These are phyloP conservation scores for Pholiota conissans DNA, from an alignment of 768 basidiomycete genomes.

Conservation along the genomic window DNA sequence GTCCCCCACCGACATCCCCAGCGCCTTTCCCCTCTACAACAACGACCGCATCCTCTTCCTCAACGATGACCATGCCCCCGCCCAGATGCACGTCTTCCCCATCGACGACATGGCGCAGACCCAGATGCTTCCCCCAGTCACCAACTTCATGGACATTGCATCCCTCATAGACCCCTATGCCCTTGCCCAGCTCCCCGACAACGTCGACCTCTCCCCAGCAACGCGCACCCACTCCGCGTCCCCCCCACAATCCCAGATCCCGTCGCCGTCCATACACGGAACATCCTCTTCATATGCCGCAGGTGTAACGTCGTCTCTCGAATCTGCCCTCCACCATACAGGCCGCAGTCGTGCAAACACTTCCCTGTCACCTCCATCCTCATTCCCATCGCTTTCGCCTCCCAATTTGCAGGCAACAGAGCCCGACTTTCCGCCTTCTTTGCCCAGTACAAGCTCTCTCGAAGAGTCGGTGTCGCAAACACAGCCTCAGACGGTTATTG, in stretches of 20 bases:
- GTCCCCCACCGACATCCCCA: constrained; percentile 19
- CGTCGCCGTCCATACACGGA: constrained; percentile 38
- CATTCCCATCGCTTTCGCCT: constrained; percentile 17
- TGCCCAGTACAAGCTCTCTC: constrained; percentile 15
- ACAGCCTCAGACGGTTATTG: constrained; percentile 35
- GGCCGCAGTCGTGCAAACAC: constrained; percentile 41
- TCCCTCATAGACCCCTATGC: constrained; percentile 31
- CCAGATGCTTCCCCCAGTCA: constrained; percentile 39
- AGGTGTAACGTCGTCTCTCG: constrained; percentile 43
- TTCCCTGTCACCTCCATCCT: constrained; percentile 29
- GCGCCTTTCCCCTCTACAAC: too few species aligned
- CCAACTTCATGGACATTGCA: constrained; percentile 43
- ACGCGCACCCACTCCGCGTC: constrained; percentile 33
- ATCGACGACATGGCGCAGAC: constrained; percentile 3
- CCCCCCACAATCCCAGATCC: constrained; percentile 35
- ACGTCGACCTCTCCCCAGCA: constrained; percentile 38
- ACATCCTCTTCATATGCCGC: constrained; percentile 37
- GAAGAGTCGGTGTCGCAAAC: constrained; percentile 22
- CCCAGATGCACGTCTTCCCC: neutral
- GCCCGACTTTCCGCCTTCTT: constrained; percentile 18
- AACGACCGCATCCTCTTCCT: too few species aligned
- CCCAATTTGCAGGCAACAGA: constrained; percentile 4
- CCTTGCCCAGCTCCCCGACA: constrained; percentile 31
- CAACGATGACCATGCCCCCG: too few species aligned
- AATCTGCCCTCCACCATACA: constrained; percentile 43